Conservation (phyloP, 2,329 filamentous ascomycete species). For the Aphanoascus verrucosus region DNA sequence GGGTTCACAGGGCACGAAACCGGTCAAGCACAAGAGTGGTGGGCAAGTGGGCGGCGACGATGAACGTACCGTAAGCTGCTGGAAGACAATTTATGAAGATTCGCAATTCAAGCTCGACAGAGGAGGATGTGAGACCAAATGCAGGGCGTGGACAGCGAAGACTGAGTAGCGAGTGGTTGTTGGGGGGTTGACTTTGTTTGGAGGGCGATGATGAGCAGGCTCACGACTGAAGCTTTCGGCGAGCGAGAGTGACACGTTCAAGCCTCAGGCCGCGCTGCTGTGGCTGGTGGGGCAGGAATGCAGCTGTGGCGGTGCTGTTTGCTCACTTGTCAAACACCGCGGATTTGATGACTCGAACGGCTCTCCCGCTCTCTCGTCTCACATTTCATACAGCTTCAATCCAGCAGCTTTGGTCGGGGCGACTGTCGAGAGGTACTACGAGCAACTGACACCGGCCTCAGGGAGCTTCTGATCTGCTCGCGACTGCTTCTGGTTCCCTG, state of each 20-base stretch:
- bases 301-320: conserved; percentile 11
- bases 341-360: conserved; percentile 7
- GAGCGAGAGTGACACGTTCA: not conserved
- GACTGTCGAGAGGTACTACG: not conserved
- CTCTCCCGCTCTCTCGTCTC: not conserved
- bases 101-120: not conserved
- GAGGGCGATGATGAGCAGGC: not conserved
- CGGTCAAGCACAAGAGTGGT: not conserved
- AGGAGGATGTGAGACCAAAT: not conserved
- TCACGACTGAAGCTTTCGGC: conserved; percentile 5
- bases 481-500: not conserved
- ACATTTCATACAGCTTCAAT: not conserved
- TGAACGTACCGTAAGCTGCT: not conserved
- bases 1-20: conserved; percentile 10
- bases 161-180: not conserved
- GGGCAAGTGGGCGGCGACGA: not conserved
- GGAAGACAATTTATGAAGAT: not conserved
- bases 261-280: not conserved
- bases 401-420: not conserved
- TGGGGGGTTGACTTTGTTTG: not conserved
- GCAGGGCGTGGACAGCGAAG: not conserved
- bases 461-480: not conserved
- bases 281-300: conserved; percentile 8
- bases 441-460: not conserved
- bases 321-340: conserved; percentile 1